A percentile compares a stretch with the other conserved stretches of the same genome.
phyloP scores from a whole-genome alignment of 2,329 filamentous ascomycete species.

The Hypoxylon rubiginosum region DNA sequence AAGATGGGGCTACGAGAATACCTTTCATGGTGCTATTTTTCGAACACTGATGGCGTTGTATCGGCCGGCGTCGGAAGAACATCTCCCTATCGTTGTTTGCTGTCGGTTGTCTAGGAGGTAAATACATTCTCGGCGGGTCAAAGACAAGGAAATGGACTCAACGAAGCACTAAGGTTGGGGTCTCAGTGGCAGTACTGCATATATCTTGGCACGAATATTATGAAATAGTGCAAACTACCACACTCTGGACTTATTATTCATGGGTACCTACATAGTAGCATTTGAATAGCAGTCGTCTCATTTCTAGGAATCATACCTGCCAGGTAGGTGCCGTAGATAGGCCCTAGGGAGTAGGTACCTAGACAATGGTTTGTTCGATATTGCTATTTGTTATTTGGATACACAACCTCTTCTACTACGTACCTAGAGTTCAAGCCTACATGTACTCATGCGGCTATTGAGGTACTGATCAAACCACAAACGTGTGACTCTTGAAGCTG shows the following conservation, averaged over 20 bases:
- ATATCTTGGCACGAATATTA: constrained; percentile 11
- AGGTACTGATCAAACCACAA: not conserved
- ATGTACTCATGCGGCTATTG: too few relatives aligned
- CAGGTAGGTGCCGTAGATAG: not conserved
- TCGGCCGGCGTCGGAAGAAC: constrained; percentile 17
- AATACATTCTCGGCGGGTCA: constrained; percentile 8
- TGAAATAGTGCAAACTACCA: constrained; percentile 17
- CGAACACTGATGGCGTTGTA: constrained; percentile 22
- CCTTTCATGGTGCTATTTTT: constrained; percentile 7
- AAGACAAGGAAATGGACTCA: constrained; percentile 17
- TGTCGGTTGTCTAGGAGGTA: constrained; percentile 16
- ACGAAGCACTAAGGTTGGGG: constrained; percentile 5
- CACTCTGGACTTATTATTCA: constrained; percentile 1
- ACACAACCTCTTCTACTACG: not conserved
- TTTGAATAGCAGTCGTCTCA: not conserved
- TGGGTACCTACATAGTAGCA: too few relatives aligned
- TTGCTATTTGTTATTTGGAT: not conserved
- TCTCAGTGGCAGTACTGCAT: constrained; percentile 9
- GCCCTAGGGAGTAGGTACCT: not conserved
- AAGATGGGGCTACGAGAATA: not conserved
- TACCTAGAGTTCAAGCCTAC: not conserved
- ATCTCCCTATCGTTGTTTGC: constrained; percentile 21
- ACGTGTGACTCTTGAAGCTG: not conserved
- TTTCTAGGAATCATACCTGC: not conserved
- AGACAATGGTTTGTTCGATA: not conserved